Evolutionary conservation across 169 alveolate species (phyloP).

Genomic region (Cryptosporidium baileyi): DNA sequence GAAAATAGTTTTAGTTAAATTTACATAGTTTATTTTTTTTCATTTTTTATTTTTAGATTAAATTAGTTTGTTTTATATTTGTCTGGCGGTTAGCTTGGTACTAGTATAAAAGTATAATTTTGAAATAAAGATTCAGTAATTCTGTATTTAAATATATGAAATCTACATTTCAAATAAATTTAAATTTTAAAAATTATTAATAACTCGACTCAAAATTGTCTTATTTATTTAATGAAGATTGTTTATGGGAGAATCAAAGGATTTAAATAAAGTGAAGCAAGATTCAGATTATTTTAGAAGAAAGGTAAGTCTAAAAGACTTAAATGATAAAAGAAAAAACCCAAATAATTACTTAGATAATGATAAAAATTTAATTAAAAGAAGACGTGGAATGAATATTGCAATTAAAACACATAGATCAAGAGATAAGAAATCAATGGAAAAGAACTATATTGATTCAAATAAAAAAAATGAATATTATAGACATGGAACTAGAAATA

Average conservation of each 20-base stretch:
- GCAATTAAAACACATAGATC: too few relatives aligned
- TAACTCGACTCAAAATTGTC: background rate
- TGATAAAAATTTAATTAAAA: conserved; percentile 39
- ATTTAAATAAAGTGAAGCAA: too few relatives aligned
- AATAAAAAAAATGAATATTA: too few relatives aligned
- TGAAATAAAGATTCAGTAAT: background rate
- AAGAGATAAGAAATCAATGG: too few relatives aligned
- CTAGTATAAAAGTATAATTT: background rate
- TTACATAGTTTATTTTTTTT: background rate
- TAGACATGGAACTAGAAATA: too few relatives aligned
- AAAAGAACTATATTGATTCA: too few relatives aligned
- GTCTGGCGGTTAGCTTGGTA: background rate
- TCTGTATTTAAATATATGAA: background rate
- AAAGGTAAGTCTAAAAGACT: background rate
- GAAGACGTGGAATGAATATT: too few relatives aligned
- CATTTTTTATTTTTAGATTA: background rate
- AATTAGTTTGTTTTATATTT: background rate
- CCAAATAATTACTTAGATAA: background rate
- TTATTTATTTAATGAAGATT: too few relatives aligned
- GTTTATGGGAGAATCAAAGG: too few relatives aligned
- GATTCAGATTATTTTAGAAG: background rate
- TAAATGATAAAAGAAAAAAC: background rate
- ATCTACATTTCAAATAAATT: background rate
- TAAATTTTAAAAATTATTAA: background rate
- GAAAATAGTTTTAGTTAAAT: background rate